A percentile compares a stretch with the other conserved stretches of the same genome.
phyloP scores from a whole-genome alignment of 2,329 filamentous ascomycete species.

The Penicillium sp. region DNA sequence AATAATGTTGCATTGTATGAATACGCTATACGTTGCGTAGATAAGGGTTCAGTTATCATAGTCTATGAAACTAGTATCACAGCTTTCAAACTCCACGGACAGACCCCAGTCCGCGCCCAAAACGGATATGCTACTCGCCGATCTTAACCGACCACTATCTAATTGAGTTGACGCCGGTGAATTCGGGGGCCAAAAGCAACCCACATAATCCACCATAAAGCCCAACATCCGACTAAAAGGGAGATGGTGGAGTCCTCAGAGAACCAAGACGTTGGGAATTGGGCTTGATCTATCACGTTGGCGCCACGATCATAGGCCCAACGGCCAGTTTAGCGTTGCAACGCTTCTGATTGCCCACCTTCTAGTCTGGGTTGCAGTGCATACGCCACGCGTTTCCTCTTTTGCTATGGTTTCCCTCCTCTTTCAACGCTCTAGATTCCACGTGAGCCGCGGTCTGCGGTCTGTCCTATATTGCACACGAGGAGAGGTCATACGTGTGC shows the following conservation, averaged over 20 bases:
- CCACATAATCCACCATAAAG: background rate
- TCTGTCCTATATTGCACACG: background rate
- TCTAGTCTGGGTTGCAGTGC: background rate
- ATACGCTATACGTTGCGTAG: background rate
- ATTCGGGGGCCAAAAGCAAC: constrained; percentile 4
- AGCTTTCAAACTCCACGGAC: background rate
- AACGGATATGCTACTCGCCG: background rate
- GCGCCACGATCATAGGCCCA: constrained; percentile 7
- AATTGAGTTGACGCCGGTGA: constrained; percentile 8
- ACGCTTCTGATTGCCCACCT: constrained; percentile 1
- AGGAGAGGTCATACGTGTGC: background rate
- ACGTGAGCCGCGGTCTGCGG: background rate
- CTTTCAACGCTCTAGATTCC: background rate
- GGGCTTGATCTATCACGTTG: constrained; percentile 9
- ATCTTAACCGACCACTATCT: background rate
- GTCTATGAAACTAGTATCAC: background rate
- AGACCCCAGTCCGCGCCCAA: background rate
- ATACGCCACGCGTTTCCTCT: background rate
- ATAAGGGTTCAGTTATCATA: background rate
- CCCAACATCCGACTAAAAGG: background rate
- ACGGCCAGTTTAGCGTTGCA: constrained; percentile 5
- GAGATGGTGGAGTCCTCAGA: background rate
- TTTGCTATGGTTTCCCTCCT: background rate
- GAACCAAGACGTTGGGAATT: constrained; percentile 4
- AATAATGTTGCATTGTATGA: background rate